Conservation (phyloP, 192 early-diverging fungal genomes). For the Coemansia umbellata region DNA sequence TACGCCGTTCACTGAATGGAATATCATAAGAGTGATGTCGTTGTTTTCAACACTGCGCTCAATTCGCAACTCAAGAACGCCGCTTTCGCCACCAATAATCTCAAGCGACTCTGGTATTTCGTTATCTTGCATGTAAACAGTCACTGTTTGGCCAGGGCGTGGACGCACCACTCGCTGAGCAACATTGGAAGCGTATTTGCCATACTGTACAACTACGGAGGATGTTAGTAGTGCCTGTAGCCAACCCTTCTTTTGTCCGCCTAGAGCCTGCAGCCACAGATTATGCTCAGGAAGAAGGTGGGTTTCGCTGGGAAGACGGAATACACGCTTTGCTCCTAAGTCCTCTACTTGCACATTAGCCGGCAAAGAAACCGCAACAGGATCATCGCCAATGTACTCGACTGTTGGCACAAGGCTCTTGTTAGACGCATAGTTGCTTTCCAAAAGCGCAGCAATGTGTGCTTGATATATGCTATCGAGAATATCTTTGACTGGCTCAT, state of each 20-base stretch:
- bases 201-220: constrained; percentile 71
- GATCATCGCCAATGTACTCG: constrained; percentile 65
- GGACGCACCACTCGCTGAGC: constrained; percentile 58
- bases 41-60: not conserved
- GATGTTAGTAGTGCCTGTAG: constrained; percentile 75
- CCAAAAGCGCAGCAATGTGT: constrained; percentile 71
- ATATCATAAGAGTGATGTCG: not conserved
- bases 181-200: constrained; percentile 56
- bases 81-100: not conserved
- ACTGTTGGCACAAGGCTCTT: constrained; percentile 63
- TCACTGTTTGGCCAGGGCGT: constrained; percentile 50
- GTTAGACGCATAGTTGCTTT: constrained; percentile 64
- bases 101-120: not conserved
- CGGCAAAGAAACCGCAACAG: not conserved
- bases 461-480: constrained; percentile 77
- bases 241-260: constrained; percentile 72
- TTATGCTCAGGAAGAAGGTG: too few species aligned
- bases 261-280: constrained; percentile 70
- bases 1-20: not conserved
- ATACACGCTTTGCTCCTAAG: not conserved
- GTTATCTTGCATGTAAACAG: not conserved
- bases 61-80: not conserved
- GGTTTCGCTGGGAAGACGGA: not conserved
- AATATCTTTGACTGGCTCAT: constrained; percentile 88
- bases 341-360: not conserved